Evolutionary conservation across 495 filamentous ascomycete genomes (phyloP).

Genomic region (Lichina pygmaea): DNA sequence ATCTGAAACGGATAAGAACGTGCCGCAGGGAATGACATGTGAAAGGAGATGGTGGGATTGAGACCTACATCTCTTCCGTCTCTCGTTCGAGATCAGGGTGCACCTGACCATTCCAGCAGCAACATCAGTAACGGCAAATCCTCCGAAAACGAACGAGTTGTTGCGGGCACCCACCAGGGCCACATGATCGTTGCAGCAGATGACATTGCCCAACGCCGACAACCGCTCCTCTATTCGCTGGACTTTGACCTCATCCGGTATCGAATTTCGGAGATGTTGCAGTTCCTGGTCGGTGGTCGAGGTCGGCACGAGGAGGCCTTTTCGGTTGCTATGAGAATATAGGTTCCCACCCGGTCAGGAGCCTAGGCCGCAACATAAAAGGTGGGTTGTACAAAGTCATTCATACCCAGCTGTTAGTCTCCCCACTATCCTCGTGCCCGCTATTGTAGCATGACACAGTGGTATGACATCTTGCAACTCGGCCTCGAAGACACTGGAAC

Average conservation of each 20-base stretch:
- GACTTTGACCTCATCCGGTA: constrained; percentile 77
- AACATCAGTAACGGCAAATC: too few species aligned
- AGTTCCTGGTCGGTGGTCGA: constrained; percentile 94
- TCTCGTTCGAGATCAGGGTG: constrained; percentile 4
- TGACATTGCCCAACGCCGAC: constrained; percentile 89
- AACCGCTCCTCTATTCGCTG: constrained; percentile 90
- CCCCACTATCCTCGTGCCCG: constrained; percentile 83
- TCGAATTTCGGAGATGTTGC: constrained; percentile 78
- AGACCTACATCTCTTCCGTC: constrained; percentile 52
- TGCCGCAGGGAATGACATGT: not conserved
- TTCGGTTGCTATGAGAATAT: constrained; percentile 42
- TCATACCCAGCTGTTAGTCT: constrained; percentile 80
- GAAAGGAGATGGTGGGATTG: not conserved
- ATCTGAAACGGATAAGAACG: not conserved
- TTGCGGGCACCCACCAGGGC: constrained; percentile 69
- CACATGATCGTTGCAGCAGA: constrained; percentile 88
- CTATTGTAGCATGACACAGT: constrained; percentile 93
- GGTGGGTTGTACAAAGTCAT: not conserved
- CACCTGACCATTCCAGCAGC: not conserved
- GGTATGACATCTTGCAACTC: constrained; percentile 94
- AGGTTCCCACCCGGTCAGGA: not conserved
- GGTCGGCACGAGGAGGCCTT: constrained; percentile 87
- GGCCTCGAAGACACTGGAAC: constrained; percentile 57
- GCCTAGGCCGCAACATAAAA: not conserved
- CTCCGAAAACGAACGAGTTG: not conserved